These are phyloP conservation scores for Sungouiozyma intestinalis DNA, from an alignment of 805 yeast genomes.

Conservation along the genomic window DNA sequence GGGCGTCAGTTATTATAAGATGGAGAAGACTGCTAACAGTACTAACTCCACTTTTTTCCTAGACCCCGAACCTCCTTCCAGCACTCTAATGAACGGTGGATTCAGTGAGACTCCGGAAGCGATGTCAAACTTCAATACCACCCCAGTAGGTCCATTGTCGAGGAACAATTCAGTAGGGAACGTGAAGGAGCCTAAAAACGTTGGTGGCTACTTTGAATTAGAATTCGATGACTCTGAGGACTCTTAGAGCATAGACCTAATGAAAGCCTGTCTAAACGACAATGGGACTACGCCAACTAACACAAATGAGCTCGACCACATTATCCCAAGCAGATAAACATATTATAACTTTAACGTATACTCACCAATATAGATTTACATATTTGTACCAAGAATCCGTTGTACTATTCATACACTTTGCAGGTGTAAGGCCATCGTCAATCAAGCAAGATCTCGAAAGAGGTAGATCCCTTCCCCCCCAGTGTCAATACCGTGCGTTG, in stretches of 20 bases:
- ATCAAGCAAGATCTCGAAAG: too few species aligned
- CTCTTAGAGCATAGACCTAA: not conserved
- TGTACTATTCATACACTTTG: too few species aligned
- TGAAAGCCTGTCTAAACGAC: too few species aligned
- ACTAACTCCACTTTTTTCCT: constrained; percentile 23
- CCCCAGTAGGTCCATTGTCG: constrained; percentile 11
- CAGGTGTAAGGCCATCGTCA: too few species aligned
- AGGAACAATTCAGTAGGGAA: constrained; percentile 1
- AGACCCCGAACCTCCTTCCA: constrained; percentile 23
- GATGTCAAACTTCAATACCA: constrained; percentile 19
- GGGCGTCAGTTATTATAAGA: not conserved
- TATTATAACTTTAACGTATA: not conserved
- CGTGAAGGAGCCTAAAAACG: not conserved
- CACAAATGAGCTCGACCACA: too few species aligned
- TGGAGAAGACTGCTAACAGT: constrained; percentile 4
- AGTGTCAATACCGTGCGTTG: not conserved
- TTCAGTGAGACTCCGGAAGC: constrained; percentile 25
- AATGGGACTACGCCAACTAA: too few species aligned
- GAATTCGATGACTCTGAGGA: constrained; percentile 2
- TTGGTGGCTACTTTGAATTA: constrained; percentile 3
- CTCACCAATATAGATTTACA: not conserved
- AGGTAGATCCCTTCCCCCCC: too few species aligned
- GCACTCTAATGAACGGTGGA: constrained; percentile 26
- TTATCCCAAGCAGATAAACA: too few species aligned
- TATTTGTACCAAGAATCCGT: not conserved